Evolutionary conservation across 2,329 filamentous ascomycete genomes (phyloP).

Genomic region (Fonsecaea multimorphosa): DNA sequence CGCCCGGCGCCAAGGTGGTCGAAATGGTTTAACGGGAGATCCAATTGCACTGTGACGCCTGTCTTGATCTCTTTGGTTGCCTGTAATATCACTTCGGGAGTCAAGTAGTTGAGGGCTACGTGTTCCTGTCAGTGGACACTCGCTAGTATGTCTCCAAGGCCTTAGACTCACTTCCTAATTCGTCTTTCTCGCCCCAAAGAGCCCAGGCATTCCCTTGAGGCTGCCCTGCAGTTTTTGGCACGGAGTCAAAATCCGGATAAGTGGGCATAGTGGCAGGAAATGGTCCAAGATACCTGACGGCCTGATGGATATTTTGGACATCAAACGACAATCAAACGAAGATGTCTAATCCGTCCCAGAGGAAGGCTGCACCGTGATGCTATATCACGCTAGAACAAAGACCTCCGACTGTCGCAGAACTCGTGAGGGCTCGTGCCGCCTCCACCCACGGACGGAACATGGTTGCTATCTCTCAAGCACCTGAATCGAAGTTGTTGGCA

Average conservation of each 20-base stretch:
- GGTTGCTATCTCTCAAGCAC: neutral
- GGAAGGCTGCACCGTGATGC: neutral
- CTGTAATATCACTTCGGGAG: constrained; percentile 48
- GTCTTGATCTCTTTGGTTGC: constrained; percentile 53
- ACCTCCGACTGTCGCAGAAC: neutral
- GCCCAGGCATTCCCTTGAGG: constrained; percentile 63
- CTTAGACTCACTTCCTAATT: constrained; percentile 53
- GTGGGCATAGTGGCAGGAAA: neutral
- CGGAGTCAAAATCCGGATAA: constrained; percentile 14
- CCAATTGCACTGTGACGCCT: constrained; percentile 29
- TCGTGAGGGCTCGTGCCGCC: neutral
- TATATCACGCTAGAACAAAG: neutral
- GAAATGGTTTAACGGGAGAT: constrained; percentile 47
- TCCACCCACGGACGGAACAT: neutral
- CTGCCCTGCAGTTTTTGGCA: constrained; percentile 5
- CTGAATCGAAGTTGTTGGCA: neutral
- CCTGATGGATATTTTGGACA: neutral
- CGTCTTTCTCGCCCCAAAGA: constrained; percentile 57
- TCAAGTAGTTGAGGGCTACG: constrained; percentile 57
- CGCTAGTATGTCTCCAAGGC: neutral
- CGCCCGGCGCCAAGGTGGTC: constrained; percentile 44
- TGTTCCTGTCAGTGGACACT: neutral
- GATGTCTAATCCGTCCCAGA: neutral
- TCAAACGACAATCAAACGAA: neutral
- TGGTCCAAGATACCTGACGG: neutral